phyloP scores from a whole-genome alignment of 495 filamentous ascomycete genomes.

The Collariella sp. region DNA sequence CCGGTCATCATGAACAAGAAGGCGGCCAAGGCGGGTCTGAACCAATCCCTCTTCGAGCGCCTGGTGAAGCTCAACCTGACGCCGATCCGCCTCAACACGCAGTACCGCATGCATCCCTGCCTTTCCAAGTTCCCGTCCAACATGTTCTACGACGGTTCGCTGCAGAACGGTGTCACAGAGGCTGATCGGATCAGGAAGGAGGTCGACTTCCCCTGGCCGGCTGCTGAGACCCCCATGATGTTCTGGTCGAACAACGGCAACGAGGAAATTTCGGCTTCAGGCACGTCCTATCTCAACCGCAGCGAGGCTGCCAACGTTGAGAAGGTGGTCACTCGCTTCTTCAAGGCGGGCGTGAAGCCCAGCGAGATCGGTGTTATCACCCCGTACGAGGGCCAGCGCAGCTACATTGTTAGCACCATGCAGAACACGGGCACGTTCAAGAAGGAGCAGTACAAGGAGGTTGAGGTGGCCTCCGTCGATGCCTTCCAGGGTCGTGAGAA shows the following conservation, averaged over 20 bases:
- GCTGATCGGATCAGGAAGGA: slow-evolving; percentile 81
- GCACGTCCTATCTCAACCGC: slow-evolving; percentile 95
- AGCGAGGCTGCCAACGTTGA: slow-evolving; percentile 96
- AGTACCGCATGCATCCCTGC: slow-evolving; percentile 99
- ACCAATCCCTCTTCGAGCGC: slow-evolving; percentile 95
- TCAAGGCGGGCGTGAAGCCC: slow-evolving; percentile 96
- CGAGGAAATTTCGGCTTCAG: slow-evolving; percentile 95
- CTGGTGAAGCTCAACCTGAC: slow-evolving; percentile 87
- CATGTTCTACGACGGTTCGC: slow-evolving; percentile 98
- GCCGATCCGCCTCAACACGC: slow-evolving; percentile 89
- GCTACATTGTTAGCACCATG: slow-evolving; percentile 98
- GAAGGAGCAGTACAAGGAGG: slow-evolving; percentile 98
- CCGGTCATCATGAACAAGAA: slow-evolving; percentile 99
- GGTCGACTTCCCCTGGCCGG: slow-evolving; percentile 98
- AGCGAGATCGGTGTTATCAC: slow-evolving; percentile 94
- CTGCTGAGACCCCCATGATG: slow-evolving; percentile 95
- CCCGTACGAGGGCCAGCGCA: slow-evolving; percentile 96
- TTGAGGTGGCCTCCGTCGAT: slow-evolving; percentile 96
- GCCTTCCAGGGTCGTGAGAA: slow-evolving; percentile 99
- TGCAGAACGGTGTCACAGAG: slow-evolving; percentile 94
- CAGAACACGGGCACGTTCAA: slow-evolving; percentile 94
- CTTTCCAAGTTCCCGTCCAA: slow-evolving; percentile 97
- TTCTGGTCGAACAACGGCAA: slow-evolving; percentile 99
- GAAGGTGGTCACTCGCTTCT: slow-evolving; percentile 96
- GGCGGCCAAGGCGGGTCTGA: slow-evolving; percentile 92